phyloP scores from a whole-genome alignment of 1,139 yeast genomes.

The Scheffersomyces parashehatae region DNA sequence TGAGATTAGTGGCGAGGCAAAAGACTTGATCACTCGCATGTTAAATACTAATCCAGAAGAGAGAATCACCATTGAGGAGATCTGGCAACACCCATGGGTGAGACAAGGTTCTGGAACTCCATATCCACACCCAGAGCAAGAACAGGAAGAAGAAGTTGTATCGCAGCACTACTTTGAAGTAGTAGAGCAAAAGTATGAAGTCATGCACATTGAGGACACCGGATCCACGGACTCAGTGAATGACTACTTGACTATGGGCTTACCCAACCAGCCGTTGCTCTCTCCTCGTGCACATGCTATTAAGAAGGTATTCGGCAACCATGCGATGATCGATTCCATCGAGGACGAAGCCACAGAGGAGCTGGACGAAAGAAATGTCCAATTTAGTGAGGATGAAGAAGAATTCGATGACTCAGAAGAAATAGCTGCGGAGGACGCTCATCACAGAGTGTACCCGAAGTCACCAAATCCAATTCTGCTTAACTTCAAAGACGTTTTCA shows the following conservation, averaged over 20 bases:
- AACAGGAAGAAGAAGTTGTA: neutral
- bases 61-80: constrained; percentile 62
- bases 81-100: constrained; percentile 58
- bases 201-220: constrained; percentile 9
- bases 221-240: neutral
- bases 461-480: constrained; percentile 33
- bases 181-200: constrained; percentile 1
- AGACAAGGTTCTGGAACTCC: constrained; percentile 7
- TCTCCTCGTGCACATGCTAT: constrained; percentile 48
- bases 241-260: neutral
- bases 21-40: constrained; percentile 54
- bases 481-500: constrained; percentile 38
- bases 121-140: neutral
- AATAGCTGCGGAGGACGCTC: constrained; percentile 2
- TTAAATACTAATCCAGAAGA: constrained; percentile 62
- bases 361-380: constrained; percentile 12
- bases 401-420: constrained; percentile 10
- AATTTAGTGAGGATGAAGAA: constrained; percentile 25
- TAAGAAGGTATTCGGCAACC: constrained; percentile 46
- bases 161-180: constrained; percentile 6
- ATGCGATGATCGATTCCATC: constrained; percentile 33
- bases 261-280: constrained; percentile 8
- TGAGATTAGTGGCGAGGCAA: constrained; percentile 79
- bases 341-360: constrained; percentile 8
- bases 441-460: constrained; percentile 17